These are phyloP conservation scores for Colletotrichum sublineola DNA, from an alignment of 2,329 filamentous ascomycete genomes.

Conservation along the genomic window DNA sequence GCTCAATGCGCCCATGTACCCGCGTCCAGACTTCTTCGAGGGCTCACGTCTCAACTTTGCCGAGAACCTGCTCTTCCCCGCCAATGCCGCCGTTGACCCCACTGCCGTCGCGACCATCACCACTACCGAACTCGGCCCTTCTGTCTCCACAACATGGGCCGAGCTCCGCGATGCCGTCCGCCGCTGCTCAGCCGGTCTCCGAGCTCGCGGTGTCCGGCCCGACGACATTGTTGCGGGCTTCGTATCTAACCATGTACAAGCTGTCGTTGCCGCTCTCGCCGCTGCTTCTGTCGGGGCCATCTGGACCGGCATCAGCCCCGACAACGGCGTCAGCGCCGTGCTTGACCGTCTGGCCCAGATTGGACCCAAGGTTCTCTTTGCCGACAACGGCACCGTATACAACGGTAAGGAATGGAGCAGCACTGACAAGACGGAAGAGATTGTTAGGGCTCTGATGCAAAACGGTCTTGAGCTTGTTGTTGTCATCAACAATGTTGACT, in stretches of 20 bases:
- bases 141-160: conserved; percentile 75
- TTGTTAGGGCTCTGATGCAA: conserved; percentile 72
- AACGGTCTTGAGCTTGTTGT: conserved; percentile 78
- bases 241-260: conserved; percentile 90
- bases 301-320: conserved; percentile 94
- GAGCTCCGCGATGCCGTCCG: conserved; percentile 84
- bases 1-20: conserved; percentile 79
- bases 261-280: conserved; percentile 89
- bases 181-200: conserved; percentile 78
- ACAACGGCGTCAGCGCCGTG: conserved; percentile 92
- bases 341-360: conserved; percentile 90
- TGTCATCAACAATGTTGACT: conserved; percentile 76
- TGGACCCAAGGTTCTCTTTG: conserved; percentile 83
- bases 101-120: conserved; percentile 80
- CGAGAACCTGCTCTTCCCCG: conserved; percentile 91
- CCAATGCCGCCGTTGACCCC: conserved; percentile 66
- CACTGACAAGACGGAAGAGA: conserved; percentile 81
- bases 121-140: conserved; percentile 79
- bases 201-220: conserved; percentile 71
- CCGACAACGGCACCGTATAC: conserved; percentile 89
- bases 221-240: conserved; percentile 77
- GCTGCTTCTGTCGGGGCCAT: conserved; percentile 86
- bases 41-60: conserved; percentile 89
- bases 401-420: conserved; percentile 92
- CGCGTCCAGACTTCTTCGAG: conserved; percentile 87